Evolutionary conservation across 345 rosid genomes (phyloP).

Genomic region (Citrus mangshanensis): DNA sequence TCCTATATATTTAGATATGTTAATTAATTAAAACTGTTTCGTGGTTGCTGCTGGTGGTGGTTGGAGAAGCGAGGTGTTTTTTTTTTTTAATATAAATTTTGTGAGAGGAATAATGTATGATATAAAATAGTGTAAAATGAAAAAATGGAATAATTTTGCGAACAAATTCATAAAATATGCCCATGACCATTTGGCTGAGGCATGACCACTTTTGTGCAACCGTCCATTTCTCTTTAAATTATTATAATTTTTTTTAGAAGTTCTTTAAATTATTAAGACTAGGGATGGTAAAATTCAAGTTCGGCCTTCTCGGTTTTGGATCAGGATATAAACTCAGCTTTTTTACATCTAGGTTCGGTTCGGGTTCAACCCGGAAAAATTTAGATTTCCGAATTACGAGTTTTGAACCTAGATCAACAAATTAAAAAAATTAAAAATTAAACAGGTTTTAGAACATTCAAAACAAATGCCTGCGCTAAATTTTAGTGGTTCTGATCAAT

Average conservation of each 20-base stretch:
- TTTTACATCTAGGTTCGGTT: fast-evolving
- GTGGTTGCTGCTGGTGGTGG: not conserved
- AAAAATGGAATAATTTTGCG: not conserved
- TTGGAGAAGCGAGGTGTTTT: conserved; percentile 11
- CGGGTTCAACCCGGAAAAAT: fast-evolving
- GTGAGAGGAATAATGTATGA: conserved; percentile 18
- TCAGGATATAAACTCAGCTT: fast-evolving
- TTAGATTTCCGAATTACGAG: fast-evolving
- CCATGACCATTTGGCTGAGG: not conserved
- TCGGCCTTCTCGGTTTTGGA: fast-evolving
- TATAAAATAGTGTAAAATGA: not conserved
- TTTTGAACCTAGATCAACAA: too few relatives aligned
- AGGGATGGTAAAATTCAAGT: too few relatives aligned
- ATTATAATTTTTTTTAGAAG: too few relatives aligned
- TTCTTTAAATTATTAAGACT: too few relatives aligned
- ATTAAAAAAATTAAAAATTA: too few relatives aligned
- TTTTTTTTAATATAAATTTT: too few relatives aligned
- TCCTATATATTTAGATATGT: not conserved
- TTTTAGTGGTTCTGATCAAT: too few relatives aligned
- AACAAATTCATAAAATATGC: not conserved
- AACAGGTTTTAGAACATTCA: too few relatives aligned
- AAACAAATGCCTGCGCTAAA: too few relatives aligned
- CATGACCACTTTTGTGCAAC: not conserved
- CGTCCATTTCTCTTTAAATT: too few relatives aligned
- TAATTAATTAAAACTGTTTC: too few relatives aligned